A percentile compares a stretch with the other conserved stretches of the same genome.
Conservation (phyloP, 352 stramenopile species). For the Phytophthora litchii region DNA sequence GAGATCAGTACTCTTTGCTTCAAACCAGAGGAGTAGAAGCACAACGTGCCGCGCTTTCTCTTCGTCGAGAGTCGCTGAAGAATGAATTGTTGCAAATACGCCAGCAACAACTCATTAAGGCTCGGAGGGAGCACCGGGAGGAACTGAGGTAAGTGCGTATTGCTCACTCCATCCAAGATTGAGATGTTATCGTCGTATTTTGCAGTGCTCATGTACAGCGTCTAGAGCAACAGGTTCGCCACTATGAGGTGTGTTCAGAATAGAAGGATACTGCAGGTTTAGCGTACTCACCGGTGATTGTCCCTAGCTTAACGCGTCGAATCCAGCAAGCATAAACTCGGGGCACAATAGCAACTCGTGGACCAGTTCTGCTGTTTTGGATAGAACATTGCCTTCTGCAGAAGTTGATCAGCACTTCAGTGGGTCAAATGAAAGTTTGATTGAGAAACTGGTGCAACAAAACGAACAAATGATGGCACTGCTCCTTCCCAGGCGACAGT, state of each 20-base stretch:
- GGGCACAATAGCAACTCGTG: neutral
- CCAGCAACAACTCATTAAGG: slow-evolving; percentile 24
- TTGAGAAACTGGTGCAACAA: slow-evolving; percentile 34
- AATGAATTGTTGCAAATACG: slow-evolving; percentile 34
- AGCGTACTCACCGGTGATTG: neutral
- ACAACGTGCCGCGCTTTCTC: slow-evolving; percentile 10
- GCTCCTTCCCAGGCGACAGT: slow-evolving; percentile 13
- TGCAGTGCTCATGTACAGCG: slow-evolving; percentile 36
- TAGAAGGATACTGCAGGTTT: neutral
- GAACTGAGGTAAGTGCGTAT: slow-evolving; percentile 27
- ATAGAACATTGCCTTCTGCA: neutral
- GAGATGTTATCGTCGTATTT: slow-evolving; percentile 5
- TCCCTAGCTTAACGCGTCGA: slow-evolving; percentile 9
- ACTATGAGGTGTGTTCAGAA: slow-evolving; percentile 33
- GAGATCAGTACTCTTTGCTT: slow-evolving; percentile 7
- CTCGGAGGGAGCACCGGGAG: slow-evolving; percentile 21
- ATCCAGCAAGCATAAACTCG: neutral
- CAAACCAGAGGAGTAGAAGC: slow-evolving; percentile 7
- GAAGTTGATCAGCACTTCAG: neutral
- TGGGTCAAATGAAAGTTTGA: slow-evolving; percentile 6
- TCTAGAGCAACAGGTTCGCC: slow-evolving; percentile 36
- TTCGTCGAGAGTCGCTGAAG: slow-evolving; percentile 27
- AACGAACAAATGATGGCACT: slow-evolving; percentile 36
- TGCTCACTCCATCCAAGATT: neutral
- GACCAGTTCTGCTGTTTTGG: neutral